Evolutionary conservation across 305 asterid genomes (phyloP), one percentile per base, ranked within the genome.

Genomic region (Solanum hybrid): DNA sequence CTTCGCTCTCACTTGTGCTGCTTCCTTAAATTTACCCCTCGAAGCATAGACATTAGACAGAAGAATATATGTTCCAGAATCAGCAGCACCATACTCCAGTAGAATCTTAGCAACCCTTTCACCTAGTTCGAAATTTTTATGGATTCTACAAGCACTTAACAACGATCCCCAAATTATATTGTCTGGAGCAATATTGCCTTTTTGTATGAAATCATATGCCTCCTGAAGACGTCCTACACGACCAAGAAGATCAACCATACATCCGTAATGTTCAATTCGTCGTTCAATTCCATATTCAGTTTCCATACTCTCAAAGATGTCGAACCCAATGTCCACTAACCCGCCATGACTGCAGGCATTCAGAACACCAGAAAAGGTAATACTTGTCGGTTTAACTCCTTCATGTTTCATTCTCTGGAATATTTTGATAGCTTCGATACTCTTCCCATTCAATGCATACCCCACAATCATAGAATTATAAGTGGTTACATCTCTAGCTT

Each of bases 301-400:
- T 64, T 81, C 73, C 97, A 95, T 93, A 29, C 91, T 88, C 5
- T 81, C 79, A 71, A 94, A 94, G 80, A 92, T 88, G 82, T 93
- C 89, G 29, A 90, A 79, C 51, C 95, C 95, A 22, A 78, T 11
- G 84, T 92, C 94, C 51, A 92, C 93, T 87, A 94, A 89, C 17
- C 95, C 96, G 11, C 94, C 94, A 87, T 94, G 96, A 71, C 94
- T 94, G 86, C 95, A 94, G 0, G 97, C 97, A 89, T 90, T 92
- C 16, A 94, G 89, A 80, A 93, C 95, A 89, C 93, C 93, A 31
- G 92, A 92, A 38, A 94, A 93, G 10, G 92, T 94, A 69, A 92
- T 87, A 85, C 87, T 90, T 5, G 91, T 93, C 29, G 96, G 96
- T 87, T 34, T 91, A 34, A 37, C 76, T 69, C 95, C 94, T 89